Evolutionary conservation across 805 yeast species (phyloP).

Genomic region (Candida berthetii): DNA sequence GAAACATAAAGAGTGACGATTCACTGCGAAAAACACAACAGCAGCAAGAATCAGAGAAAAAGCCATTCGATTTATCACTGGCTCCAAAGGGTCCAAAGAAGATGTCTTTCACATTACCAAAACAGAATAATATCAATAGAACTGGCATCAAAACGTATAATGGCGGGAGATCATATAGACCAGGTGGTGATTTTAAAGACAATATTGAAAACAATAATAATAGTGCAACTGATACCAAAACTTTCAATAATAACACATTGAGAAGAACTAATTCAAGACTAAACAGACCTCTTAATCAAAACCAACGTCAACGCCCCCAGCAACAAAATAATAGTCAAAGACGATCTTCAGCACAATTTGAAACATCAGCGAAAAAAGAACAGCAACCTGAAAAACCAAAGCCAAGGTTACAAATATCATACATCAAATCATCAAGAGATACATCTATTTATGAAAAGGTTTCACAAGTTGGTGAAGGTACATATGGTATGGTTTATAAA

Average conservation of each 20-base stretch:
- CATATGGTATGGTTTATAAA: slow-evolving; percentile 93
- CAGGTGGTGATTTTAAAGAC: background rate
- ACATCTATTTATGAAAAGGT: slow-evolving; percentile 52
- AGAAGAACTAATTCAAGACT: no score
- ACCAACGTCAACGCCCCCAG: no score
- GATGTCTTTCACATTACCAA: slow-evolving; percentile 14
- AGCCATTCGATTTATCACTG: slow-evolving; percentile 3
- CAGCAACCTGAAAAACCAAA: background rate
- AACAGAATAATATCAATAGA: background rate
- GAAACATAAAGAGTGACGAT: no score
- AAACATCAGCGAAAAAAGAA: no score
- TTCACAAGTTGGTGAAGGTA: slow-evolving; percentile 97
- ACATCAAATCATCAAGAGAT: slow-evolving; percentile 15
- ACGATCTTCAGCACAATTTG: no score
- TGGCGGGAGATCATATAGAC: slow-evolving; percentile 1
- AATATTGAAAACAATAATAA: no score
- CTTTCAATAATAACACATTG: no score
- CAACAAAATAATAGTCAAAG: no score
- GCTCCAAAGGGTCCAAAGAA: slow-evolving; percentile 13
- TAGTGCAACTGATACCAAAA: no score
- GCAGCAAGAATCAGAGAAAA: background rate
- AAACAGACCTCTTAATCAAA: no score
- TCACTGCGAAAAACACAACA: no score
- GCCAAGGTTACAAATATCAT: slow-evolving; percentile 9
- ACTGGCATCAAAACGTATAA: background rate